Evolutionary conservation across 768 basidiomycete species (phyloP), one percentile per base, ranked within the genome.

Genomic region (Favolaschia claudopus): DNA sequence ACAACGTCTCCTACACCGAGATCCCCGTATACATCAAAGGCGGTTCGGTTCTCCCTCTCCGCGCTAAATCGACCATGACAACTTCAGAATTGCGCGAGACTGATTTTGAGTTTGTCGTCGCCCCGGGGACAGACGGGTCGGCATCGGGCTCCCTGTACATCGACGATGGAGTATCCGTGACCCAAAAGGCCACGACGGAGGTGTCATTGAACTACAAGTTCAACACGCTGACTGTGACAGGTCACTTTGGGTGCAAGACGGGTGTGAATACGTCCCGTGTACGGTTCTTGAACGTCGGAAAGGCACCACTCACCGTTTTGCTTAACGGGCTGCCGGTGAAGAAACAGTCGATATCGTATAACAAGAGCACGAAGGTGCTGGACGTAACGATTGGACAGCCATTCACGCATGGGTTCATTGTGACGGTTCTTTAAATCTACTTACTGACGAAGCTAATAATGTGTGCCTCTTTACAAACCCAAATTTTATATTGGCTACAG

Each of bases 11-110:
- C 55, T 82, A 83, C 63, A 85, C 83, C 5, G 66, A 82, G 29
- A 89, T 90, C 49, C 88, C 88, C 1, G 68, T 90, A 34, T 79
- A 87, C 67, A 88, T 89, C 70, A 77, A 77, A 42, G 83, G 88
- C 42, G 88, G 88, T 13, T 72, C 72, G 1, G 73, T 91, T 33
- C 70, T 90, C 2, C 88, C 88, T 5, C 73, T 89, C 29, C 82
- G 89, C 33, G 76, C 67, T 2, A 66, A 78, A 48, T 77, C 82
- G 27, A 79, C 86, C 38, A 86, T 87, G 85, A 89, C 88, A 20
- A 89, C 87, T 0, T 73, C 77, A 2, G 79, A 74, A 59, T 72
- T 90, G 56, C 76, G 87, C 34, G 72, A 74, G 62, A 80, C 74
- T 12, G 81, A 84, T 65, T 90, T 89, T 55, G 83, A 88, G 69